Evolutionary conservation across 2,329 filamentous ascomycete species (phyloP).

Genomic region (Colletotrichum musae): DNA sequence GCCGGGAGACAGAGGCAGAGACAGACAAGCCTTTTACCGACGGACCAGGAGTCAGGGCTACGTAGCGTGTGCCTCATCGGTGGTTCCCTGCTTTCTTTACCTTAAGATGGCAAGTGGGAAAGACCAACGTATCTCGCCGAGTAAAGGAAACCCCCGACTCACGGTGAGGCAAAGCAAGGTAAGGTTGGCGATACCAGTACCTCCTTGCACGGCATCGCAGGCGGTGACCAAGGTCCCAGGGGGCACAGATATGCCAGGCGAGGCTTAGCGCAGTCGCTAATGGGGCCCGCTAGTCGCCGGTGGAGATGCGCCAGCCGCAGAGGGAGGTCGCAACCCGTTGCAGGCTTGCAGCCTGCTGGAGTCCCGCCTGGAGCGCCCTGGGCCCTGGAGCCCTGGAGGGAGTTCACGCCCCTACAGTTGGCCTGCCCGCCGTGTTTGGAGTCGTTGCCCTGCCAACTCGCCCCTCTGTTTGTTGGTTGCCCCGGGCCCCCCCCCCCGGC

Average conservation of each 20-base stretch:
- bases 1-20: constrained; percentile 28
- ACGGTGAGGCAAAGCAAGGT: not conserved
- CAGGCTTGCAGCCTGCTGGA: constrained; percentile 22
- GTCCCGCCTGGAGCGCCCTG: not conserved
- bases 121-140: constrained; percentile 12
- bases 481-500: constrained; percentile 37
- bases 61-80: not conserved
- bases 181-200: not conserved
- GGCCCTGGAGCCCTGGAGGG: too few species aligned
- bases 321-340: constrained; percentile 40
- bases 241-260: constrained; percentile 31
- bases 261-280: constrained; percentile 35
- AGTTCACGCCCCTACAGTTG: not conserved
- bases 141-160: constrained; percentile 8
- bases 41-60: constrained; percentile 3
- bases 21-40: constrained; percentile 26
- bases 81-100: not conserved
- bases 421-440: constrained; percentile 29
- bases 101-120: too few species aligned
- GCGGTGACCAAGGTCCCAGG: constrained; percentile 38
- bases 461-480: constrained; percentile 44
- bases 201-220: constrained; percentile 39
- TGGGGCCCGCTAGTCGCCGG: constrained; percentile 31
- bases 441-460: constrained; percentile 42
- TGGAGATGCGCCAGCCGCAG: constrained; percentile 40